A percentile compares a stretch with the other conserved stretches of the same genome.
Conservation (phyloP, 2,329 filamentous ascomycete species). For the Pezicula carpinea region DNA sequence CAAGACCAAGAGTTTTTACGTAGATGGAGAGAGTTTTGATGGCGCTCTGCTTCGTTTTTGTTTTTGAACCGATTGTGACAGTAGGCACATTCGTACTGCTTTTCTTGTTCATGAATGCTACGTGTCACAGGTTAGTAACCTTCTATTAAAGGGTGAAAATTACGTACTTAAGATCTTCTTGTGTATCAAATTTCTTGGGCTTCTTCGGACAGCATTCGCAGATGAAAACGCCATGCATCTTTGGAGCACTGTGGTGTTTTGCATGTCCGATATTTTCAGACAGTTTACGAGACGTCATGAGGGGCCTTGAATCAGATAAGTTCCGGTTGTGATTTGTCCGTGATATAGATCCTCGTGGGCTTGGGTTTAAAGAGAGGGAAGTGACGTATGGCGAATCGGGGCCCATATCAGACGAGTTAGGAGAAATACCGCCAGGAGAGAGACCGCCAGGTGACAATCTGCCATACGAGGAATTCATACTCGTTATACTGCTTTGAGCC, state of each 20-base stretch:
- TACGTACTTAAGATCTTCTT: constrained; percentile 79
- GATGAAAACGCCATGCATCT: constrained; percentile 58
- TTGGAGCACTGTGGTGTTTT: constrained; percentile 43
- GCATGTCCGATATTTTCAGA: constrained; percentile 32
- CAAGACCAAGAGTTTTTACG: constrained; percentile 96
- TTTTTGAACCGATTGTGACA: constrained; percentile 98
- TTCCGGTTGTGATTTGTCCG: constrained; percentile 29
- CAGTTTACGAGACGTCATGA: constrained; percentile 39
- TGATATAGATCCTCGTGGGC: constrained; percentile 31
- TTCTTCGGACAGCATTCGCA: constrained; percentile 98
- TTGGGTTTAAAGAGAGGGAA: constrained; percentile 35
- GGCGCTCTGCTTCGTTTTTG: constrained; percentile 95
- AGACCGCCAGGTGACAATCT: constrained; percentile 55
- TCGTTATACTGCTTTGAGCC: constrained; percentile 59
- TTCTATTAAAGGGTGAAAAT: no score
- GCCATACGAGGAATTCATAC: constrained; percentile 56
- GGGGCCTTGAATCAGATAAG: constrained; percentile 34
- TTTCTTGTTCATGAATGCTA: constrained; percentile 87
- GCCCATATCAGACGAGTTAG: constrained; percentile 19
- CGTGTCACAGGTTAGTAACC: constrained; percentile 2
- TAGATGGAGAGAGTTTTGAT: constrained; percentile 92
- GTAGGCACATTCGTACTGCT: constrained; percentile 90
- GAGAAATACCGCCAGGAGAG: constrained; percentile 35
- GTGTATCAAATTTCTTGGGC: constrained; percentile 87
- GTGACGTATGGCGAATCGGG: constrained; percentile 50